Base-by-base conservation (phyloP, 495 filamentous ascomycete genomes). In the Penicillium samsonianum region DNA sequence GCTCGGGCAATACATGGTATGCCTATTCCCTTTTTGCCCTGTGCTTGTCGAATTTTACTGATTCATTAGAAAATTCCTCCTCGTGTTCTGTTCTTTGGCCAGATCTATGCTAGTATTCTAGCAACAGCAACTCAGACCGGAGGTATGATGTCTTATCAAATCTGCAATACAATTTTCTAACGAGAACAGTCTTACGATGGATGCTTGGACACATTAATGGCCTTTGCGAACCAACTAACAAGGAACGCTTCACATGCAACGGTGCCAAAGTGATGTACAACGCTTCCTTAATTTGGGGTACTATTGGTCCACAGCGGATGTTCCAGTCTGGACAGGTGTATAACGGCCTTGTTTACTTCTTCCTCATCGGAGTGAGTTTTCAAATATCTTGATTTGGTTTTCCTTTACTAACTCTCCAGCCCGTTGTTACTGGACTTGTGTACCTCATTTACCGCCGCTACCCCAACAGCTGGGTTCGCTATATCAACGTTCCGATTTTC, bases 201-300 rank as follows among this genome's bases (percentile, higher is more conserved):
- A 74, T 77, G 30, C 59, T 82, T n/a, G 71, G 75, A 22, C 44
- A 68, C 23, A 82, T 84, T 55, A 41, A 56, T 7, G 71, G 74
- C 31, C 68, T 82, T 16, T 84, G 81, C 20, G 31, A 57, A 7
- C 5, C 59, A 12, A 41, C 46, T 0, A 63, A 65, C 41, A 57
- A 53, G 7, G 67, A 85, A 57, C 72, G 75, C 38, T 85, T 80
- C 65, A 80, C 75, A 19, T 85, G 82, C 60, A 64, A 79, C 40
- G 78, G 78, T 17, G 76, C 78, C 17, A 77, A 78, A 31, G 75
- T 78, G 10, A 78, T 82, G 61, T 85, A 80, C 67, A 76, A 75
- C 16, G 69, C 67, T 16, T 74, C 70, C 17, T 63, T 78, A 19
- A 76, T 77, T 22, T 78, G 74, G 76, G 76, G 76, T 1, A 61